Conservation (phyloP, 2,329 filamentous ascomycete species). For the Atkinsonella texensis region DNA sequence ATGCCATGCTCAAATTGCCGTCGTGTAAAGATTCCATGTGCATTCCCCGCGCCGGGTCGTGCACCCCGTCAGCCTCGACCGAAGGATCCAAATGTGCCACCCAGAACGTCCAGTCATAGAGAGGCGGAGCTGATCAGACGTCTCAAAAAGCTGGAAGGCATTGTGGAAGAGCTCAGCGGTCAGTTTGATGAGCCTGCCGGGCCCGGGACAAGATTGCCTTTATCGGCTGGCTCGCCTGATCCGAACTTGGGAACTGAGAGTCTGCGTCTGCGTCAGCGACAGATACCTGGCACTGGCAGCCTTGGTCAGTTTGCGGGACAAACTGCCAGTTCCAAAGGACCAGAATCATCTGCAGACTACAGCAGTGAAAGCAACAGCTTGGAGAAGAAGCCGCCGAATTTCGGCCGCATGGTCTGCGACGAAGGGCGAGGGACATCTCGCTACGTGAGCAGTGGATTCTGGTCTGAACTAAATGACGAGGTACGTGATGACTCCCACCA, state of each 20-base stretch:
- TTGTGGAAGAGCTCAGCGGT: conserved; percentile 57
- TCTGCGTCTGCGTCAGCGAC: conserved; percentile 4
- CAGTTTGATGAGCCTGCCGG: conserved; percentile 43
- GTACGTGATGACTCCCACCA: conserved; percentile 23
- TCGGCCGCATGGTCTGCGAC: conserved; percentile 58
- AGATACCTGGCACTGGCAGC: conserved; percentile 3
- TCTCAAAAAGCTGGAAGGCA: conserved; percentile 60
- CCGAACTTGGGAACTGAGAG: conserved; percentile 2
- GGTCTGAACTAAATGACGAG: conserved; percentile 66
- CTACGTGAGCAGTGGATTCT: conserved; percentile 68
- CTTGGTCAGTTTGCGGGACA: conserved; percentile 7
- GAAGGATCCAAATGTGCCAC: conserved; percentile 51
- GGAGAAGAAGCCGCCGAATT: conserved; percentile 30
- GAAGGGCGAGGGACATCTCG: conserved; percentile 55
- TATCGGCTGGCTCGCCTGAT: conserved; percentile 20
- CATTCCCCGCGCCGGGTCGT: conserved; percentile 63
- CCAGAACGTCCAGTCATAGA: conserved; percentile 47
- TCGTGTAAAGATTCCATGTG: conserved; percentile 56
- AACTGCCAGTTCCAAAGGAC: conserved; percentile 14
- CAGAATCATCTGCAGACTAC: conserved; percentile 19
- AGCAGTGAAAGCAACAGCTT: conserved; percentile 17
- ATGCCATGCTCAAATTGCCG: conserved; percentile 67
- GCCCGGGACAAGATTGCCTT: conserved; percentile 18
- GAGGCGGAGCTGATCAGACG: conserved; percentile 61
- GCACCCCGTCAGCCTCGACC: conserved; percentile 55